Percentiles rank a stretch among this genome's conserved stretches.
phyloP scores from a whole-genome alignment of 129 eudicot species.

The Chrysanthemum makinoi region DNA sequence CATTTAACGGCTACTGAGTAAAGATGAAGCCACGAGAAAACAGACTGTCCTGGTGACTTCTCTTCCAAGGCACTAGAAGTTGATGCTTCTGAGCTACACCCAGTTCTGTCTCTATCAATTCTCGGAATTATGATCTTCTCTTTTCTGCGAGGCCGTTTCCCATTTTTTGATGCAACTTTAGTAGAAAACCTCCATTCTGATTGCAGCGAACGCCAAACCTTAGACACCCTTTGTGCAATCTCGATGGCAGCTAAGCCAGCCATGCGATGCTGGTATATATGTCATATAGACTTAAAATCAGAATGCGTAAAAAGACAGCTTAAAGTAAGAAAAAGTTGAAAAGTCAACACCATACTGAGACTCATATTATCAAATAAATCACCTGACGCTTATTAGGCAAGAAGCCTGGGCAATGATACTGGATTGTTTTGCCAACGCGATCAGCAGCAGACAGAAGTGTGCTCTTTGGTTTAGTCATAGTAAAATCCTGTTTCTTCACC shows the following conservation, averaged over 20 bases:
- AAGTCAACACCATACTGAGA: background rate
- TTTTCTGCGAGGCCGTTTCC: conserved; percentile 67
- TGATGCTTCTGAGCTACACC: conserved; percentile 74
- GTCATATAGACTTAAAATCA: conserved; percentile 8
- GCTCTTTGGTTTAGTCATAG: conserved; percentile 71
- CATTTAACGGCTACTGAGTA: conserved; percentile 91
- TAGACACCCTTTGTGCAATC: conserved; percentile 91
- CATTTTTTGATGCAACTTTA: conserved; percentile 58
- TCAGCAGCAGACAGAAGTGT: conserved; percentile 80
- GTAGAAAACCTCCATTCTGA: conserved; percentile 77
- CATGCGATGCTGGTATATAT: conserved; percentile 79
- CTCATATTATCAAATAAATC: conserved; percentile 22
- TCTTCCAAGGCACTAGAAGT: conserved; percentile 58
- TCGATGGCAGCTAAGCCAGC: conserved; percentile 98
- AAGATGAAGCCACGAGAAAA: conserved; percentile 84
- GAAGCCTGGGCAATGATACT: conserved; percentile 85
- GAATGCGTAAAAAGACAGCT: background rate
- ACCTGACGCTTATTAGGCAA: conserved; percentile 96
- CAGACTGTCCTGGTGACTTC: conserved; percentile 57
- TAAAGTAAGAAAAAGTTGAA: conserved; percentile 2
- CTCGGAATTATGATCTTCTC: conserved; percentile 62
- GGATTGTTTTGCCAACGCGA: conserved; percentile 77
- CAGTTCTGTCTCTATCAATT: conserved; percentile 77
- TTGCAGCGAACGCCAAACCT: conserved; percentile 91
- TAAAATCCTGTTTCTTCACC: conserved; percentile 75